Evolutionary conservation across 805 yeast genomes (phyloP), one percentile per base, ranked within the genome.

Genomic region (Saccharomyces paradoxus): DNA sequence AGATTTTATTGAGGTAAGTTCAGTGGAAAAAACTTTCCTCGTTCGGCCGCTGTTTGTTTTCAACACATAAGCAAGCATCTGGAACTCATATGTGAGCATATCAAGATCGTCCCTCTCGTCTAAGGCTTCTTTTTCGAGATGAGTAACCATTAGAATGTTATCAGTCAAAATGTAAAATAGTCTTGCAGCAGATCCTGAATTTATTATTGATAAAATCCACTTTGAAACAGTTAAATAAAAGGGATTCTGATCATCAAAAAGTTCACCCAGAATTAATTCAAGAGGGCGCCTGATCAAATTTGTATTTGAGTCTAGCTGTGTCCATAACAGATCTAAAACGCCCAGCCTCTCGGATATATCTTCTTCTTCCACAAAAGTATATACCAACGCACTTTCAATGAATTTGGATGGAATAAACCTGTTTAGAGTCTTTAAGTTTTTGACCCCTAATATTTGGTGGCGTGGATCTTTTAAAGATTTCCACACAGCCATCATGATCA

Each of bases 311-410:
- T 76, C 78, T 0, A 92, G 78, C 61, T 87, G 92, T 2, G 77
- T 75, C 97, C 97, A 92, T 4, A 91, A 65, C 8, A 81, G 77
- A 51, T 81, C 77, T 58, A 89, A 79, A 0, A 87, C 85, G 17
- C 73, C 67, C 0, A 85, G 68, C 56, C 82, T 74, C 17, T 75
- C 69, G 5, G 69, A 64, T 22, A 76, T 69, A 37, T 64, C 65
- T 6, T 69, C 57, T 6, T 74, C 66, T 3, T 75, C 64, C 13
- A 83, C 63, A 30, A 88, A 76, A 49, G 82, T 74, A 1, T 79
- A 73, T 0, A 88, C 73, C 2, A 91, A 58, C 0, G 89, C 86
- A 1, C 96, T 92, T 61, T 90, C 96, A 27, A 90, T 77, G 56
- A 80, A 78, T 49, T 78, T 71, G 1, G 77, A 63, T 13, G 81